phyloP scores from a whole-genome alignment of 208 protist species.

The Porcisia deanei region DNA sequence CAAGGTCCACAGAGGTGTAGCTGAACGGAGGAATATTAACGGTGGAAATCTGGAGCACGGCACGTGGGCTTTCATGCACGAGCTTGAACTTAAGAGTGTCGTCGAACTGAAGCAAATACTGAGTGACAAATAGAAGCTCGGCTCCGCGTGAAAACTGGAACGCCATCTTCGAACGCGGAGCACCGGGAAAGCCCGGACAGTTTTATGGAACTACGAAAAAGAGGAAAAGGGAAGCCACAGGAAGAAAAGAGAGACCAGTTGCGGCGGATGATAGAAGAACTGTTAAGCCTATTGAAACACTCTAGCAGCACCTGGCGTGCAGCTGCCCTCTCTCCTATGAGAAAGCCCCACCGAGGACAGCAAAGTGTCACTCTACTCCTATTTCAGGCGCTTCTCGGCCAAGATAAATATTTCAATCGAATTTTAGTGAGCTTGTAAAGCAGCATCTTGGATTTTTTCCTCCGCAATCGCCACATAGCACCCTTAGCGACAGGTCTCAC shows the following conservation, averaged over 20 bases:
- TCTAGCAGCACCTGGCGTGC: background rate
- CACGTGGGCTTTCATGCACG: slow-evolving; percentile 12
- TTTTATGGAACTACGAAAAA: background rate
- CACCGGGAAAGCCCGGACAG: background rate
- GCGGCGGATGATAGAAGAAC: background rate
- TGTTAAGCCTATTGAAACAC: background rate
- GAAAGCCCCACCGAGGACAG: background rate
- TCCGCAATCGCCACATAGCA: background rate
- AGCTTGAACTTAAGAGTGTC: slow-evolving; percentile 47
- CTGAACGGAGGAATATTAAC: slow-evolving; percentile 52
- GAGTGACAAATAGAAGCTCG: slow-evolving; percentile 21
- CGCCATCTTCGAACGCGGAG: slow-evolving; percentile 12
- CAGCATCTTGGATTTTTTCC: background rate
- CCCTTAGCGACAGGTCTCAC: background rate
- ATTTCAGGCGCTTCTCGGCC: background rate
- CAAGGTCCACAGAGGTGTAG: slow-evolving; percentile 55
- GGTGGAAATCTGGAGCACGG: slow-evolving; percentile 36
- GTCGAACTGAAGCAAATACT: slow-evolving; percentile 45
- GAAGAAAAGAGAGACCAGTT: background rate
- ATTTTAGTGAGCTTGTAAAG: background rate
- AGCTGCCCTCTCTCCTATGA: background rate
- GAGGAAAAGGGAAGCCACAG: background rate
- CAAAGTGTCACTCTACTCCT: background rate
- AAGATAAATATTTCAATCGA: background rate
- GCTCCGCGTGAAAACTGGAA: slow-evolving; percentile 34